phyloP scores from a whole-genome alignment of 1,284 basidiomycete genomes.

The Retiboletus flavoniger region DNA sequence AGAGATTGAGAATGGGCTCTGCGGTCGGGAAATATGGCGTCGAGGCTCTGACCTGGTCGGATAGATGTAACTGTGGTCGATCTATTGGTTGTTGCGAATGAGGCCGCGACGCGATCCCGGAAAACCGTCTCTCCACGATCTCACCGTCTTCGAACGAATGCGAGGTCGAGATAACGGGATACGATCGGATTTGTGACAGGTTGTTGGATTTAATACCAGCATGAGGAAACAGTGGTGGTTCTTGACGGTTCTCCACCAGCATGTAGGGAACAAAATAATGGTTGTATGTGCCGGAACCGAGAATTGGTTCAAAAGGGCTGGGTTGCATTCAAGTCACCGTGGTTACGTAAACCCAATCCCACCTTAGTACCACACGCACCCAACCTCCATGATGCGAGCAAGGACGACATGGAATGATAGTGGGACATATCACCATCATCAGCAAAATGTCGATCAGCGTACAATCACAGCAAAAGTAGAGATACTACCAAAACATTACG shows the following conservation, averaged over 20 bases:
- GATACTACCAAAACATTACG: not conserved
- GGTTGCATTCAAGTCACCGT: too few species aligned
- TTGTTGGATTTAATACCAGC: too few species aligned
- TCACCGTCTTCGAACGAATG: constrained; percentile 22
- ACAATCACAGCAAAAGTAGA: not conserved
- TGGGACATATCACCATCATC: not conserved
- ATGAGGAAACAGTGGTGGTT: not conserved
- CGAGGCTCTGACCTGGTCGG: not conserved
- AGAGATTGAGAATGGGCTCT: not conserved
- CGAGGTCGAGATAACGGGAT: not conserved
- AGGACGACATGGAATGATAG: too few species aligned
- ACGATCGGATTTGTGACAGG: too few species aligned
- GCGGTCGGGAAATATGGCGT: not conserved
- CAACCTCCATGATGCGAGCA: too few species aligned
- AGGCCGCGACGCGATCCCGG: not conserved
- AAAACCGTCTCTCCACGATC: constrained; percentile 13
- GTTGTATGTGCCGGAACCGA: not conserved
- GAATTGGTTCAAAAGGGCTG: too few species aligned
- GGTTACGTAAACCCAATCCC: too few species aligned
- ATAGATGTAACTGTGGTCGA: not conserved
- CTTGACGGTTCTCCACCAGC: not conserved
- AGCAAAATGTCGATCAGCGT: not conserved
- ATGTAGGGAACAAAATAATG: not conserved
- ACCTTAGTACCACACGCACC: too few species aligned
- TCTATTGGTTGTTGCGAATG: not conserved